A percentile compares a stretch with the other conserved stretches of the same genome.
phyloP scores from a whole-genome alignment of 768 basidiomycete species.

The Hypholoma sublateritium region DNA sequence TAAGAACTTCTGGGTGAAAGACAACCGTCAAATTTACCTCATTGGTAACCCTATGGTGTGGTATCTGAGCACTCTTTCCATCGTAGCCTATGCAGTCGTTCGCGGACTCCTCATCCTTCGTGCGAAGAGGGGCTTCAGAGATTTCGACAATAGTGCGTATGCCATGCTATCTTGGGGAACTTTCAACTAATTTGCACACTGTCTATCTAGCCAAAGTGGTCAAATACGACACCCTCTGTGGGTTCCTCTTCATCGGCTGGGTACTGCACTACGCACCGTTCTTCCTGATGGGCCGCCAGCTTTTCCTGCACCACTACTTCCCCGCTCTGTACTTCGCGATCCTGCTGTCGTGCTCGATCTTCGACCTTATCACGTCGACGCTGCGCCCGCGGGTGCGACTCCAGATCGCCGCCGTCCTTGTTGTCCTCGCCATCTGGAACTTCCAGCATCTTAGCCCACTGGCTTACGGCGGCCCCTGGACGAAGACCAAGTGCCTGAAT shows the following conservation, averaged over 20 bases:
- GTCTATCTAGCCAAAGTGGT: constrained; percentile 69
- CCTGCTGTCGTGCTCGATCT: constrained; percentile 71
- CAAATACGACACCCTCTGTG: constrained; percentile 89
- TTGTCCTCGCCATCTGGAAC: constrained; percentile 74
- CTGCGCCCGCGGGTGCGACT: constrained; percentile 75
- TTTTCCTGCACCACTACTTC: constrained; percentile 98
- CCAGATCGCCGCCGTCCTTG: constrained; percentile 76
- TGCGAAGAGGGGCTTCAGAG: constrained; percentile 86
- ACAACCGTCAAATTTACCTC: constrained; percentile 93
- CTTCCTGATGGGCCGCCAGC: constrained; percentile 95
- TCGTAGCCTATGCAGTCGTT: constrained; percentile 63
- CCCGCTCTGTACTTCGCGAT: constrained; percentile 95
- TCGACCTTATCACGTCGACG: constrained; percentile 83
- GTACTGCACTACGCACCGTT: constrained; percentile 93
- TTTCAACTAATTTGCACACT: neutral
- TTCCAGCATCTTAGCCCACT: constrained; percentile 81
- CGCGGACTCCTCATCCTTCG: constrained; percentile 84
- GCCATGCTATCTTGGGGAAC: neutral
- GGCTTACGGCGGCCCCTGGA: constrained; percentile 86
- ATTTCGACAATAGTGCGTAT: constrained; percentile 86
- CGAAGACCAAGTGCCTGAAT: constrained; percentile 68
- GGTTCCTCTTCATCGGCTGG: constrained; percentile 93
- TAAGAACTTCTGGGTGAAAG: constrained; percentile 98
- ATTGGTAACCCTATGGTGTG: constrained; percentile 94
- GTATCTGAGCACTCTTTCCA: constrained; percentile 79